Conservation (phyloP, 805 yeast species). For the Kuraishia cidri region DNA sequence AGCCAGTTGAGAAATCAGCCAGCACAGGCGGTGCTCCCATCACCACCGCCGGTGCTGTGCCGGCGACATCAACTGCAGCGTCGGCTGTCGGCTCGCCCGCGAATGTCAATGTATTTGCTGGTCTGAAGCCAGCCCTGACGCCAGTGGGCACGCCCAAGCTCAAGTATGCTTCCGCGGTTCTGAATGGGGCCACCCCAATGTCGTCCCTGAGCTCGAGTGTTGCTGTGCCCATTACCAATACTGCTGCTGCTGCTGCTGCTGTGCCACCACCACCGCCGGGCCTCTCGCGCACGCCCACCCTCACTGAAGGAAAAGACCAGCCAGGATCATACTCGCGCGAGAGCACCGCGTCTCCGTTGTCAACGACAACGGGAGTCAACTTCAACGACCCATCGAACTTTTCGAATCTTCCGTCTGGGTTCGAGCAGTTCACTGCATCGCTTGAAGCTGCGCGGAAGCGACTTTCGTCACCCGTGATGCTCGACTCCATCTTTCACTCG, state of each 20-base stretch:
- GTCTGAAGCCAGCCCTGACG: constrained; percentile 14
- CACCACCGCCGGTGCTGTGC: background rate
- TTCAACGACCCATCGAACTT: background rate
- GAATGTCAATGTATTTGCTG: background rate
- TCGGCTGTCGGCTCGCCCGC: background rate
- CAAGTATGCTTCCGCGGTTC: constrained; percentile 21
- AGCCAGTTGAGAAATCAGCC: background rate
- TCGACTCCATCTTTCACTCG: constrained; percentile 42
- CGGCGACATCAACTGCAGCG: background rate
- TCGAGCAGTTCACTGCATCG: constrained; percentile 12
- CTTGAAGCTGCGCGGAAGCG: constrained; percentile 23
- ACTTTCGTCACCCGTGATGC: constrained; percentile 45
- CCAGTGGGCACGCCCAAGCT: constrained; percentile 29
- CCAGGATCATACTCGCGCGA: constrained; percentile 4
- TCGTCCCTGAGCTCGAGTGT: no score
- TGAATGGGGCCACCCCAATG: constrained; percentile 12
- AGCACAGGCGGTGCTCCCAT: no score
- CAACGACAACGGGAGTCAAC: constrained; percentile 3
- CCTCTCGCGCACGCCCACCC: constrained; percentile 2
- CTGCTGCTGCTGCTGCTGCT: constrained; percentile 9
- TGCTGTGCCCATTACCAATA: constrained; percentile 8
- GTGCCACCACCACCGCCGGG: constrained; percentile 6
- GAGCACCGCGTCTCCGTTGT: constrained; percentile 8
- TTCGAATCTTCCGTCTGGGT: background rate
- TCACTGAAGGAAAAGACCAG: background rate